phyloP scores from a whole-genome alignment of 768 basidiomycete species.

The Lactarius deliciosus region DNA sequence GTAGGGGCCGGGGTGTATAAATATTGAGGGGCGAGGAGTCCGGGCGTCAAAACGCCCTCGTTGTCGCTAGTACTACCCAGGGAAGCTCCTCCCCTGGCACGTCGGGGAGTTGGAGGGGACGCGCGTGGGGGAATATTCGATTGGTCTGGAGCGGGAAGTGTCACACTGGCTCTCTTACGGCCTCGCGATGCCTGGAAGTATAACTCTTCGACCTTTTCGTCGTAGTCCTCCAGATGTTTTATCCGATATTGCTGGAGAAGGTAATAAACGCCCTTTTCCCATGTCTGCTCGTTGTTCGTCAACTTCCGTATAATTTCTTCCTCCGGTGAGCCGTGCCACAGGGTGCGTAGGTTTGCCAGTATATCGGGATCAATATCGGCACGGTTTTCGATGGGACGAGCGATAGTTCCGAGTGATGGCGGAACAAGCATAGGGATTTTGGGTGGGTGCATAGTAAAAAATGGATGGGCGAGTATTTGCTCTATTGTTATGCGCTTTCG shows the following conservation, averaged over 20 bases:
- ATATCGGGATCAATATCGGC: conserved; percentile 85
- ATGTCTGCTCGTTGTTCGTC: conserved; percentile 65
- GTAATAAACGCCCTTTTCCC: conserved; percentile 97
- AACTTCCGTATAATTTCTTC: conserved; percentile 70
- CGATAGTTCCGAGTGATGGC: conserved; percentile 65
- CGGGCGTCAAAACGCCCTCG: conserved; percentile 24
- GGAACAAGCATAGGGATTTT: conserved; percentile 44
- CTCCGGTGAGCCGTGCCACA: conserved; percentile 86
- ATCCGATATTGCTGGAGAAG: conserved; percentile 83
- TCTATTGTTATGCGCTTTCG: conserved; percentile 77
- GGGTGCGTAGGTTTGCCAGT: conserved; percentile 81
- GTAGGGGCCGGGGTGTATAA: conserved; percentile 18
- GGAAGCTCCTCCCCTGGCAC: conserved; percentile 39
- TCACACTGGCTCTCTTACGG: conserved; percentile 39
- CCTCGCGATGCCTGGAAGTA: conserved; percentile 36
- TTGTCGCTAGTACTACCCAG: conserved; percentile 27
- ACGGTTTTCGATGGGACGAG: conserved; percentile 59
- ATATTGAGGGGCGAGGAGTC: conserved; percentile 27
- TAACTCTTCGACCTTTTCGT: conserved; percentile 43
- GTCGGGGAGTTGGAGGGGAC: conserved; percentile 61
- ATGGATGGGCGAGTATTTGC: conserved; percentile 78
- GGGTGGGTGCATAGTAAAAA: conserved; percentile 59
- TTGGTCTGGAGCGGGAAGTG: conserved; percentile 27
- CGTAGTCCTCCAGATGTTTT: conserved; percentile 70
- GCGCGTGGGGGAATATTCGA: conserved; percentile 49